Base-by-base conservation (phyloP, 2,329 filamentous ascomycete species). In the Colletotrichum sp. region DNA sequence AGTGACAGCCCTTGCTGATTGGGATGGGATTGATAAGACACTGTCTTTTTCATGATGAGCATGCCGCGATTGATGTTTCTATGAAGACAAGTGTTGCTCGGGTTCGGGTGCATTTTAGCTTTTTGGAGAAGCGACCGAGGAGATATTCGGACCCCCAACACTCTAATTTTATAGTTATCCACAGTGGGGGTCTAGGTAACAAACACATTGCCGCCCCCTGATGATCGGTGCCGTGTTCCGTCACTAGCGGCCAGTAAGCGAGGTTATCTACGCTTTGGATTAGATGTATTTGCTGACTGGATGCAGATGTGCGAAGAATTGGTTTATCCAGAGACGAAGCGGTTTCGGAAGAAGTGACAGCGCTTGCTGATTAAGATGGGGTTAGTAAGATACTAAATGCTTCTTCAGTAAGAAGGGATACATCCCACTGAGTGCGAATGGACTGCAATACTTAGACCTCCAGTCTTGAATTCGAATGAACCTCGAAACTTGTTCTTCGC, bases 151-250 rank as follows among this genome's bases (percentile, higher is more conserved):
- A 16, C 27, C 15, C 7, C 25, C n/a, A 34, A 13, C 36, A 62
- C 16, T 56, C 68, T 43, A 71, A 61, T 39, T 55, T 67, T 61
- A 48, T 55, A 39, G 55, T 56, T 75, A 69, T 25, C 72, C 68
- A 34, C 68, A 75, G 55, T 62, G 60, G 43, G 43, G 43, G 43
- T 22, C n/a, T 7, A 3, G 58, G 58, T 48, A 6, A 27, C 43
- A 30, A 30, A 13, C 48, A 48, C 39, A 13, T 52, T 48, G 48
- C 64, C 1, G 30, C 28, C 66, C 66, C 66, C 66, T 60, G 66
- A 43, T 58, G 27, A 34, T 67, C 65, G 58, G 58, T n/a, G 10
- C 30, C 25, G 15, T n/a, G 58, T 61, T 61, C 34, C 22, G 61
- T 43, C 22, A 22, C 15, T 25, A 48, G 27, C 48, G n/a, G 64